Conservation (phyloP, 2,329 filamentous ascomycete genomes). For the Chaetomium globosum region DNA sequence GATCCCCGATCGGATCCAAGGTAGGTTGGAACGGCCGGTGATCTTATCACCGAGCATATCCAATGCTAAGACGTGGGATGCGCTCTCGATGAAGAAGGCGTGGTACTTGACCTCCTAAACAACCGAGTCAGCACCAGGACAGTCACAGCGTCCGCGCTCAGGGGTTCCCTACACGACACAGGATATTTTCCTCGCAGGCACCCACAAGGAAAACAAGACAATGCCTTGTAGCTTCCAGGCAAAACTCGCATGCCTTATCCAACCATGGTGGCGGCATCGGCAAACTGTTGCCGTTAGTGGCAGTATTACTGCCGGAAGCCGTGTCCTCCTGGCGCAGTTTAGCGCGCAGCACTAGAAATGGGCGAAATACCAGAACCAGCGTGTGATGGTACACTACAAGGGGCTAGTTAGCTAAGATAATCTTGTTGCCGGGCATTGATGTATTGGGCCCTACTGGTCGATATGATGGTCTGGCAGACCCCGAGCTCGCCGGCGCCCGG, state of each 20-base stretch:
- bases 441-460: not conserved
- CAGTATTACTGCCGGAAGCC: not conserved
- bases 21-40: conserved; percentile 14
- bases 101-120: conserved; percentile 18
- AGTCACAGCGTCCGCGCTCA: not conserved
- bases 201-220: conserved; percentile 4
- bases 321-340: conserved; percentile 10
- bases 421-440: not conserved
- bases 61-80: conserved; percentile 10
- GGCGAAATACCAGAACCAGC: conserved; percentile 12
- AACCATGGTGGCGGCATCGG: conserved; percentile 13
- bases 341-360: conserved; percentile 13
- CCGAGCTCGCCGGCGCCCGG: conserved; percentile 11
- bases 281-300: not conserved
- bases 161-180: conserved; percentile 5
- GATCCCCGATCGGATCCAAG: conserved; percentile 8
- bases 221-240: conserved; percentile 15
- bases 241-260: conserved; percentile 15
- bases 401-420: not conserved
- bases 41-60: conserved; percentile 4
- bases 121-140: not conserved
- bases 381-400: conserved; percentile 17
- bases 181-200: conserved; percentile 12
- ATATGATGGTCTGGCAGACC: conserved; percentile 16
- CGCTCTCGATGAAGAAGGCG: conserved; percentile 15